phyloP scores from a whole-genome alignment of 768 basidiomycete species.

The Stropharia rugosoannulata region DNA sequence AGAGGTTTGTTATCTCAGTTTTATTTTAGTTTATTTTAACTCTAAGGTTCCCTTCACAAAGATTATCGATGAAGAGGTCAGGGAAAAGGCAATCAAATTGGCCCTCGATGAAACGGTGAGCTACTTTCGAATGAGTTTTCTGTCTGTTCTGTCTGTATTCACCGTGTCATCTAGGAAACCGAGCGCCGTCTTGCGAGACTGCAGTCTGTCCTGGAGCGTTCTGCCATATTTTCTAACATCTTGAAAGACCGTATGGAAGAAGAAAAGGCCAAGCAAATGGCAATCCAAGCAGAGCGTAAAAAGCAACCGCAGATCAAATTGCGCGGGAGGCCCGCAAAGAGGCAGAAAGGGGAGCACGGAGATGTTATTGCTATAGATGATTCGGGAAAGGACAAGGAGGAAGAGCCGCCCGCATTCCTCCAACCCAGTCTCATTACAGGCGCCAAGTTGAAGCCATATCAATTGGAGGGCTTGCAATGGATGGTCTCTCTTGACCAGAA shows the following conservation, averaged over 20 bases:
- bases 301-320: constrained; percentile 25
- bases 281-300: constrained; percentile 20
- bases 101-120: constrained; percentile 15
- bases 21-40: background rate
- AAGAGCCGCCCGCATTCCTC: constrained; percentile 42
- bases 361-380: constrained; percentile 17
- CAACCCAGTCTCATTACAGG: constrained; percentile 86
- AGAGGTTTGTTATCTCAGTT: background rate
- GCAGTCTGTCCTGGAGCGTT: constrained; percentile 71
- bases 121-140: background rate
- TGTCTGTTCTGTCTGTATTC: background rate
- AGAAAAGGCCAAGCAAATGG: constrained; percentile 35
- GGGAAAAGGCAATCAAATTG: constrained; percentile 6
- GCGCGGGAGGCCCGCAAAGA: constrained; percentile 15
- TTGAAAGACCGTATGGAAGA: constrained; percentile 77
- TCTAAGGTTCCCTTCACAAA: background rate
- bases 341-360: constrained; percentile 27
- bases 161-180: constrained; percentile 39
- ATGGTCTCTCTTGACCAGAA: constrained; percentile 88
- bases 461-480: constrained; percentile 94
- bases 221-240: constrained; percentile 70
- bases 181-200: constrained; percentile 51
- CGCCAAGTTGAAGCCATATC: constrained; percentile 83
- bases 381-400: constrained; percentile 11
- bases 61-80: constrained; percentile 9